A percentile compares a stretch with the other conserved stretches of the same genome.
Conservation (phyloP, 1,139 yeast genomes). For the Yamadazyma songkhlaensis region DNA sequence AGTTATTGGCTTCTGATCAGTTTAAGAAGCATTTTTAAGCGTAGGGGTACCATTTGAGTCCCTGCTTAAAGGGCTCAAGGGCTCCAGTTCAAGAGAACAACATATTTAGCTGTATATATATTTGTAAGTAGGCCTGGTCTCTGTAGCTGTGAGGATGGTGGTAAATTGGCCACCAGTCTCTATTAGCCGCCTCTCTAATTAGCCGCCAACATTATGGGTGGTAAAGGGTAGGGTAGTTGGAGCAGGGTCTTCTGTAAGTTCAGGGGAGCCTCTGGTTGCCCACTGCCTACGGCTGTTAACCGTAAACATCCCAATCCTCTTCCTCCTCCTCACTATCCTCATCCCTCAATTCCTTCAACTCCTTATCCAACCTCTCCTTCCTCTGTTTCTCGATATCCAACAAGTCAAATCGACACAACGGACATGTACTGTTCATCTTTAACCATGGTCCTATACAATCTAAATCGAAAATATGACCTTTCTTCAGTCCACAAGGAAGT, state of each 20-base stretch:
- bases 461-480: constrained; percentile 73
- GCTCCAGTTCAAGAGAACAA: too few species aligned
- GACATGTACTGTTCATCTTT: constrained; percentile 76
- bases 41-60: too few species aligned
- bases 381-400: constrained; percentile 39
- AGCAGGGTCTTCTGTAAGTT: too few species aligned
- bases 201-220: too few species aligned
- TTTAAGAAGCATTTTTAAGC: constrained; percentile 49
- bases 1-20: constrained; percentile 54
- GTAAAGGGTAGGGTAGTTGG: too few species aligned
- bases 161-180: too few species aligned
- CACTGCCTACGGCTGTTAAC: too few species aligned
- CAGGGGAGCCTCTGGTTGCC: too few species aligned
- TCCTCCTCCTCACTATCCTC: constrained; percentile 67
- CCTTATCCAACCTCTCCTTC: constrained; percentile 40
- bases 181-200: too few species aligned
- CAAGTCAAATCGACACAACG: constrained; percentile 78
- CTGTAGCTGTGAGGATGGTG: too few species aligned
- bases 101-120: constrained; percentile 1
- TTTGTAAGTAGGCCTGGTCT: too few species aligned
- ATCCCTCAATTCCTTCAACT: constrained; percentile 41
- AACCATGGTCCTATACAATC: constrained; percentile 94
- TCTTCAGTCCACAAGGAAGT: constrained; percentile 59
- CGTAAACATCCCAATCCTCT: constrained; percentile 77
- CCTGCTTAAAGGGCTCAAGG: too few species aligned